Percentiles rank a stretch among this genome's conserved stretches.
phyloP scores from a whole-genome alignment of 306 rosid species.

The Prunus padus region DNA sequence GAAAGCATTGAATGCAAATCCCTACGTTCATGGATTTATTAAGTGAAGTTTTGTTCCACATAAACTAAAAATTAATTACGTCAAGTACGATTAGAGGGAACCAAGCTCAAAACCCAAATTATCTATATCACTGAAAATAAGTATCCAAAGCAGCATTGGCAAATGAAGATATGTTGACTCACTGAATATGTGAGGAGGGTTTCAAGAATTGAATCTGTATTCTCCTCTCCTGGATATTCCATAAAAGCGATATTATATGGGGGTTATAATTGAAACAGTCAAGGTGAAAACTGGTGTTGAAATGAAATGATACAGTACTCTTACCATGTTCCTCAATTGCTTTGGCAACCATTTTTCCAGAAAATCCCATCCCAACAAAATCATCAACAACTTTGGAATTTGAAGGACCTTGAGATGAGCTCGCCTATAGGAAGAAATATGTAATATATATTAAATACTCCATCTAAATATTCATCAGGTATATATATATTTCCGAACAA shows the following conservation, averaged over 20 bases:
- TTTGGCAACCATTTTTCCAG: conserved; percentile 63
- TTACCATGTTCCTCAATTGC: conserved; percentile 82
- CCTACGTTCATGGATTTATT: neutral
- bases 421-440: conserved; percentile 44
- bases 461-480: neutral
- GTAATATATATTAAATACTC: conserved; percentile 10
- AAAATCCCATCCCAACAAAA: conserved; percentile 80
- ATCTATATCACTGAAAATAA: neutral
- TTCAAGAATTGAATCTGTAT: conserved; percentile 59
- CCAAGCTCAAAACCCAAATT: neutral
- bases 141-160: conserved; percentile 13
- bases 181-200: conserved; percentile 75
- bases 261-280: conserved; percentile 20
- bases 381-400: conserved; percentile 61
- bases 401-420: conserved; percentile 63
- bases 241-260: conserved; percentile 16
- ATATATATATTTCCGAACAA: neutral
- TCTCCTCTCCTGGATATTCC: conserved; percentile 75
- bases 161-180: conserved; percentile 39
- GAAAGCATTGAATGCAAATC: no score
- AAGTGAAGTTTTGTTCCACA: neutral
- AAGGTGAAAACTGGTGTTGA: conserved; percentile 1
- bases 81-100: no score
- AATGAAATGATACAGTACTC: conserved; percentile 28
- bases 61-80: no score